Base-by-base conservation (phyloP, 352 stramenopile genomes). In the Pythium brachiatum region DNA sequence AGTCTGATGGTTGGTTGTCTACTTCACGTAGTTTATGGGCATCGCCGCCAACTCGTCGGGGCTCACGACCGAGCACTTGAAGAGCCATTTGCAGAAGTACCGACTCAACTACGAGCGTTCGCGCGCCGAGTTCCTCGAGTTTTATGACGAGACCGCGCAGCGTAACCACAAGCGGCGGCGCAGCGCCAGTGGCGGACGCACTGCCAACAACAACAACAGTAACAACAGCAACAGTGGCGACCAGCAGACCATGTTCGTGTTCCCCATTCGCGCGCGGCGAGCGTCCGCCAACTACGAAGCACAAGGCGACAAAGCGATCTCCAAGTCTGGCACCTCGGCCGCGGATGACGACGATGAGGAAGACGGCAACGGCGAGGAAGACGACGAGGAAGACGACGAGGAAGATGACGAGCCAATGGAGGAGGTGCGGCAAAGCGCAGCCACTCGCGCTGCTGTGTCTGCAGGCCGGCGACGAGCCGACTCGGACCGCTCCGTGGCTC, bases 31-130 rank as follows among this genome's bases (percentile, higher is more conserved):
- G 81, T 66, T 93, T 21, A 93, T 95, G 83, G 79, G 79, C 15
- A 68, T 68, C 2, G 73, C 82, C 51, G 82, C 76, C 36, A 72
- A 69, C 0, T 73, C 77, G 52, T 62, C 73, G 21, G 82, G 80
- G 15, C 75, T 92, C 43, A 94, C 86, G 38, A 94, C 86, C 25
- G 86, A 92, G 61, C 86, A 93, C 32, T 72, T 95, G 31, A 95
- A 95, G 75, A 92, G 81, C 47, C 86, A 95, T 67, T 48, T 95
- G 67, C 86, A 95, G 60, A 95, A 95, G 68, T 95, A 92, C 64
- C 86, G 86, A 12, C 79, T 95, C 53, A 92, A 95, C 59, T 93
- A 93, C 57, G 83, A 95, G 47, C 82, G 83, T 31, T 93, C 83
- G 23, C 79, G 86, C 8, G 70, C 76, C 53, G 82, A 95, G 64